Percentiles rank a stretch among this genome's conserved stretches.
Conservation (phyloP, 108 stramenopile species). For the Nitzschia sp. region DNA sequence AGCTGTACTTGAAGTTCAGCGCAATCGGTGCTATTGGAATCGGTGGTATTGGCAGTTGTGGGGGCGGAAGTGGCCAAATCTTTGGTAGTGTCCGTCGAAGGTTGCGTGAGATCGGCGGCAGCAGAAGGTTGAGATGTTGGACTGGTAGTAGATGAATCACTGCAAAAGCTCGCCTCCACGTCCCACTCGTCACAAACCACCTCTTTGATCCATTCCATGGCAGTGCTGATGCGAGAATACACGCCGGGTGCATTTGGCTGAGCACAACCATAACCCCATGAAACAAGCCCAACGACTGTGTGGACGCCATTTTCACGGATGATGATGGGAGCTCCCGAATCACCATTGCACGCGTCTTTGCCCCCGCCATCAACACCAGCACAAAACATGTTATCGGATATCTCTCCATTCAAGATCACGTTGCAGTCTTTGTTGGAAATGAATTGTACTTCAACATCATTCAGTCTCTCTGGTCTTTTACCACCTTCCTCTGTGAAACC, state of each 20-base stretch:
- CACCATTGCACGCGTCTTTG: conserved; percentile 52
- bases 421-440: conserved; percentile 1
- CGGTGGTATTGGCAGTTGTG: no score
- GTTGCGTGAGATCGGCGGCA: no score
- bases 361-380: conserved; percentile 9
- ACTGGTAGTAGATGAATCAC: no score
- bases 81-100: no score
- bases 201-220: conserved; percentile 50
- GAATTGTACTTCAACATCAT: background rate
- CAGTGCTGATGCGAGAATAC: conserved; percentile 51
- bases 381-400: conserved; percentile 14
- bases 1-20: background rate
- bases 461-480: background rate
- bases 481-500: conserved; percentile 6
- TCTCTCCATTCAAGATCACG: background rate
- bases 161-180: conserved; percentile 4
- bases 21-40: no score
- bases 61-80: no score
- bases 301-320: conserved; percentile 20
- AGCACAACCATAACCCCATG: conserved; percentile 32
- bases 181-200: conserved; percentile 44
- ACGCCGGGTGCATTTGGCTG: conserved; percentile 43
- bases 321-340: conserved; percentile 52
- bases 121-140: no score
- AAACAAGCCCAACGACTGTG: conserved; percentile 13